Percentiles rank a stretch among this genome's conserved stretches.
These are phyloP conservation scores for Termitomyces bulborhizus DNA, from an alignment of 768 basidiomycete species.

Conservation along the genomic window DNA sequence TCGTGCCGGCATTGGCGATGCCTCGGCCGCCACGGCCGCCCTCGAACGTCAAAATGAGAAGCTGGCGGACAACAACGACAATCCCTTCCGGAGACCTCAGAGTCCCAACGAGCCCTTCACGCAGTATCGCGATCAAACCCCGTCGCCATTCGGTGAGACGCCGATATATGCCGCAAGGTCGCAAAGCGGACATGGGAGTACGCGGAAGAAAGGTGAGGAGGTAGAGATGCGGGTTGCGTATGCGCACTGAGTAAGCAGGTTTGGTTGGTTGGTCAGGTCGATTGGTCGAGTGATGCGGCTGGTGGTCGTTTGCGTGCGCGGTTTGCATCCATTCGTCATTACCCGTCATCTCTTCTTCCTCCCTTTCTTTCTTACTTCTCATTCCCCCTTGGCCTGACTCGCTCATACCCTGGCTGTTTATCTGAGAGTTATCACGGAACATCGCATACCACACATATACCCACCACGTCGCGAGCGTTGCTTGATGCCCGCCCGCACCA, in stretches of 20 bases:
- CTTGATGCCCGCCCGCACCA: background rate
- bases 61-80: conserved; percentile 22
- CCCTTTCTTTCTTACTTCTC: no score
- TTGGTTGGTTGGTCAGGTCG: background rate
- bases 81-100: conserved; percentile 19
- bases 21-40: conserved; percentile 68
- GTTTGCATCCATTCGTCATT: background rate
- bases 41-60: conserved; percentile 38
- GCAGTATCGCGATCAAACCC: conserved; percentile 23
- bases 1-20: conserved; percentile 89
- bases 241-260: conserved; percentile 19
- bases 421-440: conserved; percentile 5
- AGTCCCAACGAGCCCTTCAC: conserved; percentile 14
- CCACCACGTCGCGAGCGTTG: background rate
- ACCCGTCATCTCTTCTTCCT: background rate
- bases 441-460: conserved; percentile 4
- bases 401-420: background rate
- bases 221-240: conserved; percentile 32
- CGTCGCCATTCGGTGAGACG: conserved; percentile 22
- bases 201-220: conserved; percentile 22
- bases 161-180: conserved; percentile 17
- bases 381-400: background rate
- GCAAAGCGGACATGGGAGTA: conserved; percentile 10
- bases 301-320: background rate
- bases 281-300: background rate